Base-by-base conservation (phyloP, 805 yeast genomes). In the Kodamaea lidongshanica region DNA sequence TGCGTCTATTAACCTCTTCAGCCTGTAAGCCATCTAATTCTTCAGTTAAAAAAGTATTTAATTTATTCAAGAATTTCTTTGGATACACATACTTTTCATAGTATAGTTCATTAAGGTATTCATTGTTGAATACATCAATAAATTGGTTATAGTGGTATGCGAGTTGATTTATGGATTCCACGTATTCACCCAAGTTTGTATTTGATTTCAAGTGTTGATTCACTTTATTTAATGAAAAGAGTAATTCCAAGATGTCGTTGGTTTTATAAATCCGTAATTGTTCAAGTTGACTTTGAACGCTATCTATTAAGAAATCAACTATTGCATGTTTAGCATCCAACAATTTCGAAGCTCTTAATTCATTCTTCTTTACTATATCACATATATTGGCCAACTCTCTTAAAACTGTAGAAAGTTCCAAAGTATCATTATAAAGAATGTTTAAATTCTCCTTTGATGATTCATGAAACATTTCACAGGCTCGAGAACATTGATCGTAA, bases 401-500 rank as follows among this genome's bases (percentile, higher is more conserved):
- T 11, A 77, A 47, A 0, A 82, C 84, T 1, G 63, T 67, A 1
- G 74, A 71, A 4, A 82, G 61, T 37, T 82, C 84, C 4, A 48
- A 42, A 12, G 69, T 60, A 45, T 79, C 88, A 26, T 62, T 63
- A 12, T 54, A 54, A 3, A 81, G 56, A 2, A 78, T 72, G 2
- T 58, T 50, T 11, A 65, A 51, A 16, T 28, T 28, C 13, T 31
- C 21, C 13, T 58, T 37, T 46, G 3, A 32, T 1, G 52, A 45
- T n/a, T 57, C 48, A 13, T 50, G 45, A n/a, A 68, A 54, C 5
- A 61, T 37, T 4, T 56, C 54, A 3, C 59, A 46, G 7, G 74
- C 81, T 37, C 70, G 57, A 8, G 58, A 43, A 42, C 94, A 82
- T 48, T 83, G 86, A 52, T 87, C 96, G 45, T 77, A 85, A 56